phyloP scores from a whole-genome alignment of 2,329 filamentous ascomycete species.

The Diplocarpon mali region DNA sequence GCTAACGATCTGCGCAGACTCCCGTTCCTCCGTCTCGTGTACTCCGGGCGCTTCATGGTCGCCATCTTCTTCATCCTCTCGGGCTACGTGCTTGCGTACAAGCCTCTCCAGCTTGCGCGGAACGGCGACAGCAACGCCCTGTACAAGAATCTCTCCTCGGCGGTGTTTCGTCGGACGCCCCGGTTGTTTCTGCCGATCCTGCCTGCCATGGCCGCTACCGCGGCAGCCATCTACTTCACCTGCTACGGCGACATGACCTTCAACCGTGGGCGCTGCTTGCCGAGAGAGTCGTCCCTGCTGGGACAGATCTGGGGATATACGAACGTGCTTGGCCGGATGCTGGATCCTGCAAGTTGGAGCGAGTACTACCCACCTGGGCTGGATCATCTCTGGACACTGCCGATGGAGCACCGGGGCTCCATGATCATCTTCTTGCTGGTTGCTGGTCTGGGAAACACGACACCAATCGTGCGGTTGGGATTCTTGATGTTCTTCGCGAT shows the following conservation, averaged over 20 bases:
- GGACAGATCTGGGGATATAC: constrained; percentile 14
- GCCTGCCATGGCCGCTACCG: not conserved
- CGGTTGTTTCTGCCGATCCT: constrained; percentile 1
- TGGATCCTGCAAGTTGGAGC: not conserved
- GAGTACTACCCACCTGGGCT: not conserved
- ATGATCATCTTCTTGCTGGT: constrained; percentile 4
- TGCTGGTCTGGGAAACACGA: not conserved
- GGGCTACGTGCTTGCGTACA: constrained; percentile 34
- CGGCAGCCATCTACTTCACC: not conserved
- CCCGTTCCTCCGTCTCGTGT: constrained; percentile 5
- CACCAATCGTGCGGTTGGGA: not conserved
- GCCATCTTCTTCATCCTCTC: constrained; percentile 39
- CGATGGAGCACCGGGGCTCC: constrained; percentile 1
- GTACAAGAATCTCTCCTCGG: constrained; percentile 21
- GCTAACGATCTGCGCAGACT: not conserved
- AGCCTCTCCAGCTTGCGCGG: constrained; percentile 26
- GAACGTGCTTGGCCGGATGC: not conserved
- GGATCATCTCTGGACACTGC: constrained; percentile 5
- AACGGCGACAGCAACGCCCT: constrained; percentile 28
- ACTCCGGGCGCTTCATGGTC: constrained; percentile 32
- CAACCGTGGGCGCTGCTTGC: not conserved
- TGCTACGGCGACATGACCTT: not conserved
- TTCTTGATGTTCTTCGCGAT: not conserved
- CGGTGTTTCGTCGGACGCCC: constrained; percentile 1
- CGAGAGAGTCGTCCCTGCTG: not conserved